Evolutionary conservation across 2,329 filamentous ascomycete genomes (phyloP), one percentile per base, ranked within the genome.

Genomic region (Gremmenia infestans): DNA sequence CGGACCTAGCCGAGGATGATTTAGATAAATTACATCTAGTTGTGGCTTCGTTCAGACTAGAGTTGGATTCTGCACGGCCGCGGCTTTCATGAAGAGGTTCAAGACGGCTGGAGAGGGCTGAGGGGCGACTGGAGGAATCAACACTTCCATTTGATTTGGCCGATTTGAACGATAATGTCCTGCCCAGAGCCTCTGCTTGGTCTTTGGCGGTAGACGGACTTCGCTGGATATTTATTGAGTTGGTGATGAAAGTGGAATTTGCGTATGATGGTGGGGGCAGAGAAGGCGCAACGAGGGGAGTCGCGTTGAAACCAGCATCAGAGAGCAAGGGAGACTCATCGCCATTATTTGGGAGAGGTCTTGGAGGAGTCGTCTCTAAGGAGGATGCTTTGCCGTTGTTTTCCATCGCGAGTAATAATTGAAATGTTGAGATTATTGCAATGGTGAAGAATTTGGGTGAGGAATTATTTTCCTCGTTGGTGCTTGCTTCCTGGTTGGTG

Each of bases 1-100:
- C 68, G 3, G 72, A 72, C 7, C 2, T 23, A 17, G 15, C 32
- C 2, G 67, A 69, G 12, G 58, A 43, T 14, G 65, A 65, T 28
- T 68, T 68, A 9, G 57, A 52, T 2, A 68, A 56, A 47, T 23
- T 54, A 43, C 55, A 60, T 7, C 60, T 61, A 35, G 52, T 56
- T 2, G 49, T 28, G 9, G 50, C 47, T 35, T 59, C 59, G 36
- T 47, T 46, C 25, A 59, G 49, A 51, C 55, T 60, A 22, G 52
- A 46, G 22, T 52, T 48, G 23, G 59, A 61, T 37, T 63, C 55
- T 25, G 32, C 46, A 45, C 40, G 53, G 32, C 40, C 48, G 40
- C 48, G 57, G 36, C 56, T 47, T 22, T 53, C 53, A n/a, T 45
- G 32, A 46, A 45, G 47, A 9, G 51, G 39, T 14, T 37, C 48